Evolutionary conservation across 164 flowering plant genomes (phyloP).

Genomic region (Tinospora cordifolia): DNA sequence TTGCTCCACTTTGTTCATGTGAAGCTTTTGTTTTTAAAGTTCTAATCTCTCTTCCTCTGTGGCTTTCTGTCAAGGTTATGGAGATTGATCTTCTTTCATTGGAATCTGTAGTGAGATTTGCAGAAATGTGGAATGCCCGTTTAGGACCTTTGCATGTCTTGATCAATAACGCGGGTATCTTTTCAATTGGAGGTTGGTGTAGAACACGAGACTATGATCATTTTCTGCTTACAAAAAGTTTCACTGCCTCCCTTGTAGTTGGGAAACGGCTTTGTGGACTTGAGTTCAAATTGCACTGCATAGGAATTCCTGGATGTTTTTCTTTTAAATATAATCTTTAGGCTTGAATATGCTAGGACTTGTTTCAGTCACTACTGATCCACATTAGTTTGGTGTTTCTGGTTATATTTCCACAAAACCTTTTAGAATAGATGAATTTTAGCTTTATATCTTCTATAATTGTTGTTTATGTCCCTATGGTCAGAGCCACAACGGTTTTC

Average conservation of each 20-base stretch:
- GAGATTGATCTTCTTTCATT: conserved; percentile 87
- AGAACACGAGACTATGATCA: neutral
- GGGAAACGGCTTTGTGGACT: neutral
- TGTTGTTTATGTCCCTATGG: conserved; percentile 13
- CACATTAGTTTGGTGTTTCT: neutral
- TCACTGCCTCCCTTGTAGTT: no score
- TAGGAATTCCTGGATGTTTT: neutral
- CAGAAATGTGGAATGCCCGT: conserved; percentile 86
- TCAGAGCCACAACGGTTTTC: conserved; percentile 81
- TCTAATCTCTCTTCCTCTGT: conserved; percentile 14
- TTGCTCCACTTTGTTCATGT: conserved; percentile 1
- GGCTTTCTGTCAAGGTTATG: conserved; percentile 56
- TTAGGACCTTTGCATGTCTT: conserved; percentile 72
- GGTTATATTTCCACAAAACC: neutral
- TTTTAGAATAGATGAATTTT: neutral
- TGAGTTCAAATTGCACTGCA: neutral
- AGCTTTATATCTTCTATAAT: neutral
- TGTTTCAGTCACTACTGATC: neutral
- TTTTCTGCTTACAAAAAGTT: neutral
- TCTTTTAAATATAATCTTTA: neutral
- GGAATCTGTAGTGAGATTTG: conserved; percentile 78
- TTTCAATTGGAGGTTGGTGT: conserved; percentile 77
- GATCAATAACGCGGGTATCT: conserved; percentile 94
- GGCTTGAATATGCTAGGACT: neutral
- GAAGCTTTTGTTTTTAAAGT: conserved; percentile 7